Evolutionary conservation across 169 alveolate genomes (phyloP).

Genomic region (Eimeria tenella): DNA sequence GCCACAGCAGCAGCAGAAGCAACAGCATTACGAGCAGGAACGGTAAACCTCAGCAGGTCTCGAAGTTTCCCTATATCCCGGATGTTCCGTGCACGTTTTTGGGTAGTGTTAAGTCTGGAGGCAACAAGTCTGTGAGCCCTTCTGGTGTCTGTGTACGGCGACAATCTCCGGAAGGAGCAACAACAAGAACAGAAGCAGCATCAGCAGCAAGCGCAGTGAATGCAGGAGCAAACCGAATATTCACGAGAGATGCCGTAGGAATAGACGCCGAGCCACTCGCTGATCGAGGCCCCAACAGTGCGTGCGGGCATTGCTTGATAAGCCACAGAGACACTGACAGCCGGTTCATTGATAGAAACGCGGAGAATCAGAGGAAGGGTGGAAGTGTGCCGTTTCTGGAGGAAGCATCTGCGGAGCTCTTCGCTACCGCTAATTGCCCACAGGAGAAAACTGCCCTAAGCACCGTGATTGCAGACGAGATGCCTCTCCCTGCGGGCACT

Average conservation of each 20-base stretch:
- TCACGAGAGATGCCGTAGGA: not conserved
- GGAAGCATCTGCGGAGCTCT: not conserved
- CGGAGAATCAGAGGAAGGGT: not conserved
- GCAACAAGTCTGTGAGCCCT: not conserved
- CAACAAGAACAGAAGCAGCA: slow-evolving; percentile 2
- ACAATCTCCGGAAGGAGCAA: not conserved
- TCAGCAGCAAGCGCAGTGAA: not conserved
- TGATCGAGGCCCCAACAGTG: not conserved
- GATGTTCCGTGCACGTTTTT: not conserved
- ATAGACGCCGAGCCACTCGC: not conserved
- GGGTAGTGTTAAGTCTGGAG: not conserved
- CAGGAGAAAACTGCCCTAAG: not conserved
- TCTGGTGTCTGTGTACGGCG: not conserved
- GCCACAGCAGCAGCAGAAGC: not conserved
- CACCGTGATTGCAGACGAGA: not conserved
- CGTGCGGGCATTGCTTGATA: not conserved
- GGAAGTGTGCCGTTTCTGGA: not conserved
- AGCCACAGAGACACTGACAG: not conserved
- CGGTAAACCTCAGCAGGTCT: not conserved
- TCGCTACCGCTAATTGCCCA: not conserved
- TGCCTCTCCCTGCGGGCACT: not conserved
- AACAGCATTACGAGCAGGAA: not conserved
- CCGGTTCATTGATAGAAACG: not conserved
- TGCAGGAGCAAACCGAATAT: not conserved
- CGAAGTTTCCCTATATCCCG: not conserved